Percentiles rank a stretch among this genome's conserved stretches.
Evolutionary conservation across 805 yeast species (phyloP).

Genomic region (Metschnikowia proteae): DNA sequence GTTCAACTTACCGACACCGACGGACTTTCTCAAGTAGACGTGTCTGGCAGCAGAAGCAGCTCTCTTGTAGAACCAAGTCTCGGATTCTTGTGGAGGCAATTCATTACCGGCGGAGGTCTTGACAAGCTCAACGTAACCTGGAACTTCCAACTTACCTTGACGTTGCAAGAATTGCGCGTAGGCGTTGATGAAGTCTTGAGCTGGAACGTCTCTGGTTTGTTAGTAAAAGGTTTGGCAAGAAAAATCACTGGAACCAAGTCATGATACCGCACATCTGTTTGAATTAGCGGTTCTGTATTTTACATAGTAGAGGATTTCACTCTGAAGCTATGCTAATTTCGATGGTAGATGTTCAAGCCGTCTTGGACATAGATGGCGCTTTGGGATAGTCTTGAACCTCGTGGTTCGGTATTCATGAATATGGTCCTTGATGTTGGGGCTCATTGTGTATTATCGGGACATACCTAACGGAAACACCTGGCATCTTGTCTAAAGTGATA

Average conservation of each 20-base stretch:
- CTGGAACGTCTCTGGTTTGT: conserved; percentile 93
- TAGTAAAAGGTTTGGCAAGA: not conserved
- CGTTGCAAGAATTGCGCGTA: conserved; percentile 99
- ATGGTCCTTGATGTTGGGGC: not conserved
- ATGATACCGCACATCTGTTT: not conserved
- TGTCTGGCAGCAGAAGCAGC: conserved; percentile 99
- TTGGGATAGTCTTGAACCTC: not conserved
- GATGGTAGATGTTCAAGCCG: not conserved
- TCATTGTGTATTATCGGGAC: conserved; percentile 31
- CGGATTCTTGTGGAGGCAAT: conserved; percentile 99
- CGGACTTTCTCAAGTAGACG: conserved; percentile 98
- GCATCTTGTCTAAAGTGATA: conserved; percentile 54
- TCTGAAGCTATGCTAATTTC: not conserved
- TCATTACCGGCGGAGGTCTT: conserved; percentile 99
- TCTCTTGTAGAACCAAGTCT: conserved; percentile 99
- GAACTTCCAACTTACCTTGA: conserved; percentile 99
- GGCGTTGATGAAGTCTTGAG: conserved; percentile 99
- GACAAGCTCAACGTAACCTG: conserved; percentile 99
- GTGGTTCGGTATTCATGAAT: not conserved
- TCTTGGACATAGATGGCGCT: not conserved
- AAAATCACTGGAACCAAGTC: not conserved
- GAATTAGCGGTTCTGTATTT: no score
- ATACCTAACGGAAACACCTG: conserved; percentile 98
- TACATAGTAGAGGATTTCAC: no score
- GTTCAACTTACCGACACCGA: conserved; percentile 99